phyloP scores from a whole-genome alignment of 805 yeast species.

The Lipomyces yamadae region DNA sequence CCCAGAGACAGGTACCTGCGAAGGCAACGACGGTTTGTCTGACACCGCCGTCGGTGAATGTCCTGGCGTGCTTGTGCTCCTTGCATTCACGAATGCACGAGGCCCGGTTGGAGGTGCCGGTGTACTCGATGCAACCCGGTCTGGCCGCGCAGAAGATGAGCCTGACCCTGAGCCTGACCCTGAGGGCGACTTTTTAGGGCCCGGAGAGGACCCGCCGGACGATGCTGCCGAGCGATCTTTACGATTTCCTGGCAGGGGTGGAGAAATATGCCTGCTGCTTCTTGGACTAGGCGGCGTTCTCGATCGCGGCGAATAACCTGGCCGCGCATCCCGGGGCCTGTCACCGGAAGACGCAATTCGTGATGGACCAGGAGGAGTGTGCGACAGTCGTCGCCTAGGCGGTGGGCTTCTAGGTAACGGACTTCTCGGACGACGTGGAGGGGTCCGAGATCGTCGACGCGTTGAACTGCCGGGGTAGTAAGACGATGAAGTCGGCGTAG shows the following conservation, averaged over 20 bases:
- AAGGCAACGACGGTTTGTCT: conserved; percentile 11
- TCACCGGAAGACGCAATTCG: background rate
- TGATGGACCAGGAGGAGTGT: conserved; percentile 17
- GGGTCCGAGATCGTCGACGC: conserved; percentile 13
- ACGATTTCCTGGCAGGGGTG: background rate
- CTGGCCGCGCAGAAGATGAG: conserved; percentile 7
- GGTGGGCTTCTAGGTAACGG: conserved; percentile 21
- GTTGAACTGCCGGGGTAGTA: conserved; percentile 2
- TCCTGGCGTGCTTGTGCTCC: background rate
- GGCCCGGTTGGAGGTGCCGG: conserved; percentile 16
- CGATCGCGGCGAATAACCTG: conserved; percentile 14
- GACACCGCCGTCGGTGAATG: conserved; percentile 4
- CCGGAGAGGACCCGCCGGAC: background rate
- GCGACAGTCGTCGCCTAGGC: conserved; percentile 19
- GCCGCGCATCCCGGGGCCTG: conserved; percentile 12
- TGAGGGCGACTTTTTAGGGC: conserved; percentile 9
- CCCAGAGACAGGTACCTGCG: background rate
- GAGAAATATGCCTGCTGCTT: conserved; percentile 2
- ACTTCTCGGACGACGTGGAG: conserved; percentile 8
- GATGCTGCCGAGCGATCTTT: background rate
- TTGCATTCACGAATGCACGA: conserved; percentile 8
- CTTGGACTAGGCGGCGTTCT: conserved; percentile 6
- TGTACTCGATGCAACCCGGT: conserved; percentile 1
- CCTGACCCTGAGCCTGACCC: background rate
- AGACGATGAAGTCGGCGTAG: conserved; percentile 15